phyloP scores from a whole-genome alignment of 176 grass and related monocot genomes.

The Melocanna baccifera region DNA sequence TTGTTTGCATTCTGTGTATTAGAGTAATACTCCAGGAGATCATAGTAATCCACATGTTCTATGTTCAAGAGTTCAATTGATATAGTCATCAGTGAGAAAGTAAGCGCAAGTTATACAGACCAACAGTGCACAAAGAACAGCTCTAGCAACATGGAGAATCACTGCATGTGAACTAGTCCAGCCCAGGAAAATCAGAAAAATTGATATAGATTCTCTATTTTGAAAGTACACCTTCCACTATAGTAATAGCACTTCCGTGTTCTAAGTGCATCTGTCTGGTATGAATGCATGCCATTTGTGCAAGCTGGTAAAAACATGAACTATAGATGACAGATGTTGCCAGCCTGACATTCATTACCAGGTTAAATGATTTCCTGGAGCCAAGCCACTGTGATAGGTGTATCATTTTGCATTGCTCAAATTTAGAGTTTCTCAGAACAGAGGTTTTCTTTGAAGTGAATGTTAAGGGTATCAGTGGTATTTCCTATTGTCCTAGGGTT shows the following conservation, averaged over 20 bases:
- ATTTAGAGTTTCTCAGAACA: not conserved
- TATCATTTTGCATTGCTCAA: slow-evolving; percentile 1
- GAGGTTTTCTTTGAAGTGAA: slow-evolving; percentile 8
- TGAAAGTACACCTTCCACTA: not conserved
- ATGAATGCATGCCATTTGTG: not conserved
- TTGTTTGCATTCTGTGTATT: slow-evolving; percentile 17
- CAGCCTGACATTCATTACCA: not conserved
- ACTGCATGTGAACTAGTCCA: not conserved
- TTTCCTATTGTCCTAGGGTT: too few species aligned
- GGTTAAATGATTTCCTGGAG: not conserved
- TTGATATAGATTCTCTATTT: not conserved
- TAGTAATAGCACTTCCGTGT: not conserved
- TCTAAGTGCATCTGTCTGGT: not conserved
- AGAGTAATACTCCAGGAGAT: not conserved
- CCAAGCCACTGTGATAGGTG: not conserved
- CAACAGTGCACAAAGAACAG: not conserved
- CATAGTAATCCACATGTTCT: not conserved
- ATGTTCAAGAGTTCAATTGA: not conserved
- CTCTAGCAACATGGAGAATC: not conserved
- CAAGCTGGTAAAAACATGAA: not conserved
- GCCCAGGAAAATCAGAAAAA: not conserved
- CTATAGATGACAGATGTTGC: not conserved
- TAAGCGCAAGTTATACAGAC: not conserved
- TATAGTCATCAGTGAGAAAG: slow-evolving; percentile 3
- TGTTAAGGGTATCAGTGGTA: too few species aligned